Evolutionary conservation across 2,329 filamentous ascomycete genomes (phyloP).

Genomic region (Botrytis byssoidea): DNA sequence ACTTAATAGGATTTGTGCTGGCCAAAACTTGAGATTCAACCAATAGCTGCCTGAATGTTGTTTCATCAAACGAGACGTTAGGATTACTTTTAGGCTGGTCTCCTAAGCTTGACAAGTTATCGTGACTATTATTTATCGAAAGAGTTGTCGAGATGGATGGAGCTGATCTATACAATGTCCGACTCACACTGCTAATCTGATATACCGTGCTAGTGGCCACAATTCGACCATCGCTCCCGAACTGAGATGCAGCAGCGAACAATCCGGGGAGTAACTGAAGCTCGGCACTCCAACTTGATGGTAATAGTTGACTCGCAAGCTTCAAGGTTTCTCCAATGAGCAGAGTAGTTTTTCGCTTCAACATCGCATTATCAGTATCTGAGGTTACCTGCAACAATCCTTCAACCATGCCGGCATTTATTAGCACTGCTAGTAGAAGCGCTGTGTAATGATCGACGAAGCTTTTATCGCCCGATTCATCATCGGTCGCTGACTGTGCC

Average conservation of each 20-base stretch:
- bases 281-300: constrained; percentile 75
- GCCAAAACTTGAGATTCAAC: constrained; percentile 83
- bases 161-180: constrained; percentile 80
- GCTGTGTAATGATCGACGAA: constrained; percentile 94
- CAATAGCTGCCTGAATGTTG: constrained; percentile 61
- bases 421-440: constrained; percentile 78
- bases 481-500: constrained; percentile 50
- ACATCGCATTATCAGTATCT: constrained; percentile 62
- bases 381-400: constrained; percentile 63
- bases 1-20: constrained; percentile 88
- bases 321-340: constrained; percentile 90
- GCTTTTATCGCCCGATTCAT: constrained; percentile 73
- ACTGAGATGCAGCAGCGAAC: constrained; percentile 72
- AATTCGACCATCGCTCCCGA: constrained; percentile 70
- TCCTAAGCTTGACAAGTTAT: constrained; percentile 52
- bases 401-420: constrained; percentile 73
- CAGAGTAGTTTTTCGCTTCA: constrained; percentile 86
- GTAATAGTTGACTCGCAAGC: constrained; percentile 80
- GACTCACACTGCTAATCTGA: constrained; percentile 95
- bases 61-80: constrained; percentile 56
- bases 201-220: constrained; percentile 89
- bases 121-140: constrained; percentile 39
- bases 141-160: constrained; percentile 42
- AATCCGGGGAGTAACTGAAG: constrained; percentile 87
- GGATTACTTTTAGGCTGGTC: constrained; percentile 55